Percentiles rank a stretch among this genome's conserved stretches.
phyloP scores from a whole-genome alignment of 2,329 filamentous ascomycete genomes.

The Sordariomycetes sp. region DNA sequence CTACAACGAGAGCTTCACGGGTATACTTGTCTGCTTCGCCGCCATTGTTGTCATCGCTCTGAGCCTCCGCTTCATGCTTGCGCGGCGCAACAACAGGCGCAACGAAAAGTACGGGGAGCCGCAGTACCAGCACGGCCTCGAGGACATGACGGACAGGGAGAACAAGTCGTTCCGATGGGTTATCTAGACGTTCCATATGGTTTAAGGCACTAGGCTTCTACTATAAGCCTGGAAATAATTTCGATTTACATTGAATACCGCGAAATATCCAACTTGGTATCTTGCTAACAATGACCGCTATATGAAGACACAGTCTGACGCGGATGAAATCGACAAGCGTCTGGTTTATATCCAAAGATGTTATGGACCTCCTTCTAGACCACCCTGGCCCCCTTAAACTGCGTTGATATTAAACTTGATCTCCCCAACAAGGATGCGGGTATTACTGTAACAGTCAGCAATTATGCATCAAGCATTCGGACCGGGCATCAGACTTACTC shows the following conservation, averaged over 20 bases:
- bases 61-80: conserved; percentile 13
- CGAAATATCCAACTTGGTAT: no score
- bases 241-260: no score
- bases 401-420: background rate
- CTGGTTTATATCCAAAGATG: background rate
- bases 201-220: no score
- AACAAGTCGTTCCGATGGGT: conserved; percentile 12
- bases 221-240: no score
- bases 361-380: background rate
- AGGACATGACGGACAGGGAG: conserved; percentile 22
- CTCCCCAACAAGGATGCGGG: conserved; percentile 1
- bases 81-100: conserved; percentile 15
- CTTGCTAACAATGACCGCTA: no score
- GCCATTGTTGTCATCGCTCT: conserved; percentile 16
- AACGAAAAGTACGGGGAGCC: conserved; percentile 16
- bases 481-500: background rate
- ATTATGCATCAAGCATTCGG: background rate
- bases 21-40: conserved; percentile 18
- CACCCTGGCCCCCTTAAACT: background rate
- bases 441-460: background rate
- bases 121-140: conserved; percentile 19
- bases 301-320: no score
- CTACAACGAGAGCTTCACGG: conserved; percentile 16
- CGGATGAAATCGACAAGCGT: no score
- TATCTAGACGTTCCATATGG: background rate